phyloP scores from a whole-genome alignment of 2,329 filamentous ascomycete genomes.

The Alternaria alternata region DNA sequence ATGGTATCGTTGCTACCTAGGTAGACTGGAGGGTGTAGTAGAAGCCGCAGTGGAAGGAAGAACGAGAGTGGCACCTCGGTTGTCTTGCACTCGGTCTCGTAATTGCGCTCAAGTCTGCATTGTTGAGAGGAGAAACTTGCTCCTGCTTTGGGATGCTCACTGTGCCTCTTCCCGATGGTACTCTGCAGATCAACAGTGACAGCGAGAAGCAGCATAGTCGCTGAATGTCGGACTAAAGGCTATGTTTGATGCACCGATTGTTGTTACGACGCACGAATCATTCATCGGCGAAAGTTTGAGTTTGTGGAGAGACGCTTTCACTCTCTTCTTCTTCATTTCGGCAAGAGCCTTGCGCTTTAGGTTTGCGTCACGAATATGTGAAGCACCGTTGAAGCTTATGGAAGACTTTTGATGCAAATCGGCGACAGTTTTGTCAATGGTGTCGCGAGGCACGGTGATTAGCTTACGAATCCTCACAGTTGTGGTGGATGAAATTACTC shows the following conservation, averaged over 20 bases:
- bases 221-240: neutral
- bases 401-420: neutral
- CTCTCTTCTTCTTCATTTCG: too few relatives aligned
- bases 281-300: too few relatives aligned
- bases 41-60: too few relatives aligned
- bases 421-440: too few relatives aligned
- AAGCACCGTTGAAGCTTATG: neutral
- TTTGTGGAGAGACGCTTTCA: too few relatives aligned
- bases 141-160: neutral
- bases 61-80: too few relatives aligned
- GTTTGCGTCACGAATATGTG: neutral
- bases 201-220: neutral
- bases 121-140: neutral
- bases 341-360: too few relatives aligned
- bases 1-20: too few relatives aligned
- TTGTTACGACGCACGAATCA: too few relatives aligned
- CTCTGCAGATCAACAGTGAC: neutral
- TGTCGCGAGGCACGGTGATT: neutral
- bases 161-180: neutral
- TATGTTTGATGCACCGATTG: neutral
- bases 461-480: neutral
- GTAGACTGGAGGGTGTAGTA: too few relatives aligned
- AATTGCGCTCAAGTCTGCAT: neutral
- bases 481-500: neutral
- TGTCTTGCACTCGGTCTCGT: too few relatives aligned